Evolutionary conservation across 305 asterid genomes (phyloP).

Genomic region (Fraxinus ornus): DNA sequence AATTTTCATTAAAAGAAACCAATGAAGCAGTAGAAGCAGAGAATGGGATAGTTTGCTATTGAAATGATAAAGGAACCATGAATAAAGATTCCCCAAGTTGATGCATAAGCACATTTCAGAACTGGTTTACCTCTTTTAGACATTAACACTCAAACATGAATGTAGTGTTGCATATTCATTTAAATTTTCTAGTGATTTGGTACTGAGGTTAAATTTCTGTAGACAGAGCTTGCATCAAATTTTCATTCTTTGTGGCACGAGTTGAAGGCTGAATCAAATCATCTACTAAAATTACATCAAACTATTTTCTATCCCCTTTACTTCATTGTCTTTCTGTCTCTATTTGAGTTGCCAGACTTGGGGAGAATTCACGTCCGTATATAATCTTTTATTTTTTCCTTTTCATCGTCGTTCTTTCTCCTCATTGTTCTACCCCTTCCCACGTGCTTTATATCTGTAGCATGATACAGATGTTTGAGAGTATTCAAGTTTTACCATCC

Average conservation of each 20-base stretch:
- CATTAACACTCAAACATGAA: neutral
- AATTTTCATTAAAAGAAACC: conserved; percentile 6
- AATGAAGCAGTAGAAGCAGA: conserved; percentile 8
- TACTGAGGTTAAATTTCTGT: neutral
- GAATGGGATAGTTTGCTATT: conserved; percentile 17
- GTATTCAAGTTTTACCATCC: neutral
- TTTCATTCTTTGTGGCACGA: neutral
- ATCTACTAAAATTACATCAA: neutral
- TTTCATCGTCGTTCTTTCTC: neutral
- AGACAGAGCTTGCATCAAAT: neutral
- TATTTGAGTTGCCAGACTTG: neutral
- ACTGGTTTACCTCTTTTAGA: neutral
- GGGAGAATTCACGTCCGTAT: neutral
- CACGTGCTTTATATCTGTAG: neutral
- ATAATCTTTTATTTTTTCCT: neutral
- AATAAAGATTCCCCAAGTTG: conserved; percentile 10
- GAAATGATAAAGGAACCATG: conserved; percentile 12
- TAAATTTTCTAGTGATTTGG: neutral
- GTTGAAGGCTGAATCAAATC: neutral
- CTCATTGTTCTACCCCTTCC: neutral
- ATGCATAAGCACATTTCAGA: conserved; percentile 9
- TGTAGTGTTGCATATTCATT: neutral
- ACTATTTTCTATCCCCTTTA: neutral
- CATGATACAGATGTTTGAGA: neutral
- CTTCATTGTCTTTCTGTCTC: neutral